Evolutionary conservation across 2,329 filamentous ascomycete genomes (phyloP).

Genomic region (Cordyceps cateniannulata): DNA sequence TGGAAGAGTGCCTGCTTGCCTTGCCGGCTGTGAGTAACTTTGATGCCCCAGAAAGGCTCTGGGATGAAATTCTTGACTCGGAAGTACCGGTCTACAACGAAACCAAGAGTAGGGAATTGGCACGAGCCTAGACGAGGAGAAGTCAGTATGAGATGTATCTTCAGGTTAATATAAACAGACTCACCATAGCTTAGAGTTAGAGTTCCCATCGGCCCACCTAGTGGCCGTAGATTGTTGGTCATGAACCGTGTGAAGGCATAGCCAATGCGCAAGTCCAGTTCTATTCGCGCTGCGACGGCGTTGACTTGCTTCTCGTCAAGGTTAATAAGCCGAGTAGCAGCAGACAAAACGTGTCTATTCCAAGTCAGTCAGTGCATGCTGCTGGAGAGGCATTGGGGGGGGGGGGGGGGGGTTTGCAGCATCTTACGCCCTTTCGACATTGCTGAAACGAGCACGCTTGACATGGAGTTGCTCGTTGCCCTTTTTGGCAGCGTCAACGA

Average conservation of each 20-base stretch:
- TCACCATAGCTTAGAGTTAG: conserved; percentile 75
- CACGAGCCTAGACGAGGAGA: conserved; percentile 56
- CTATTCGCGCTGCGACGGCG: conserved; percentile 82
- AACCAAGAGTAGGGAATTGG: conserved; percentile 93
- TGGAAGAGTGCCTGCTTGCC: conserved; percentile 73
- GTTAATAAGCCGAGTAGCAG: conserved; percentile 67
- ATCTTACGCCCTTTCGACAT: conserved; percentile 79
- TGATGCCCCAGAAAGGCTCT: conserved; percentile 90
- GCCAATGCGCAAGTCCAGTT: conserved; percentile 87
- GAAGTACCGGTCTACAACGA: conserved; percentile 94
- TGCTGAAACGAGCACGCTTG: conserved; percentile 87
- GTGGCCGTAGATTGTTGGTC: conserved; percentile 66
- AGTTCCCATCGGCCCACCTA: conserved; percentile 61
- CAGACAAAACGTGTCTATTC: conserved; percentile 73
- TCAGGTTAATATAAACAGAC: background rate
- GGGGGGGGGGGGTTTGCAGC: background rate
- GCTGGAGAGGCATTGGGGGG: conserved; percentile 6
- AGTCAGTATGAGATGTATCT: conserved; percentile 8
- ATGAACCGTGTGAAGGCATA: conserved; percentile 88
- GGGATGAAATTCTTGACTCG: conserved; percentile 89
- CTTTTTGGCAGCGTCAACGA: conserved; percentile 70
- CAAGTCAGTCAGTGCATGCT: conserved; percentile 10
- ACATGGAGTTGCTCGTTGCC: conserved; percentile 70
- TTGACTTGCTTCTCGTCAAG: conserved; percentile 82
- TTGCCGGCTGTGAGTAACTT: conserved; percentile 71